Evolutionary conservation across 495 filamentous ascomycete species (phyloP), one percentile per base, ranked within the genome.

Genomic region (Cetradonia linearis): DNA sequence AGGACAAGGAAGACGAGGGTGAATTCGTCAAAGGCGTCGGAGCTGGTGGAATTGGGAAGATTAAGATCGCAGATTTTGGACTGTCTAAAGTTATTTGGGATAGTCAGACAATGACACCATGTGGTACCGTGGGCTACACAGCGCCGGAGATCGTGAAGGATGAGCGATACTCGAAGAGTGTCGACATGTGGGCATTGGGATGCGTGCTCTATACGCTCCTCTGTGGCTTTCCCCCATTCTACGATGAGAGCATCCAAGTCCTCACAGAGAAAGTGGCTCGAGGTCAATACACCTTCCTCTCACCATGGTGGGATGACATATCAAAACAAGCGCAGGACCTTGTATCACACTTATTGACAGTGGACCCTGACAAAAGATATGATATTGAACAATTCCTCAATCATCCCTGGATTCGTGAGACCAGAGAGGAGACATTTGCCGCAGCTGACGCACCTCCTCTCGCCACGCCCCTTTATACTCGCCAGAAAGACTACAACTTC

Each of bases 111-210:
- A 96, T 96, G 90, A 98, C 93, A 2, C 93, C 93, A 25, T 98
- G 93, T 72, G 93, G 93, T 36, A 98, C 93, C 4, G 93, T 97
- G 58, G 93, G 93, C 34, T 98, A 98, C 71, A 97, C 93, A 18
- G 93, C 93, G n/a, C 93, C 93, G 6, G 93, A 98, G 71, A 98
- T 98, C 55, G 93, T 98, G 56, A 97, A 97, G 73, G 93, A 98
- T 73, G 93, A 98, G 71, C 83, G 92, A 40, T 98, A 98, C 68
- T 97, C 93, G 8, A 98, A 97, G 77, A 91, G 89, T 66, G 93
- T 98, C 44, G 93, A 98, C 64, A 98, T 98, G 93, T 98, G 93
- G 93, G 93, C 93, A 14, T 72, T 98, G 40, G 93, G 93, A 13
- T 98, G 93, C 73, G 93, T 98, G 9, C 81, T 98, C 20, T 98